Evolutionary conservation across 1,139 yeast genomes (phyloP).

Genomic region (Geotrichum citri-aurantii): DNA sequence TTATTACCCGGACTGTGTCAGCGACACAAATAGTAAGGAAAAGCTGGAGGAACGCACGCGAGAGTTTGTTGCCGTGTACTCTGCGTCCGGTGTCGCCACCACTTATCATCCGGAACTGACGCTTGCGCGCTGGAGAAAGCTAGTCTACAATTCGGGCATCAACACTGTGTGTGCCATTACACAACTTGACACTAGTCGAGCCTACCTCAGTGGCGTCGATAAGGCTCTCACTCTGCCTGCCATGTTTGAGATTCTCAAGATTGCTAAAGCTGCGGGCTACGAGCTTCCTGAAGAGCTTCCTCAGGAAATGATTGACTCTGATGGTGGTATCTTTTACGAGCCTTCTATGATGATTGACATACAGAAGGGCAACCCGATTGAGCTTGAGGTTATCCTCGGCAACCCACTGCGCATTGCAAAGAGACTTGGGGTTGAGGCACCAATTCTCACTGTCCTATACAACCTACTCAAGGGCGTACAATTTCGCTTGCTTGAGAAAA

Average conservation of each 20-base stretch:
- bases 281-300: slow-evolving; percentile 43
- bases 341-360: slow-evolving; percentile 75
- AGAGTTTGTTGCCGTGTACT: slow-evolving; percentile 48
- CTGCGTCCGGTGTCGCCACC: slow-evolving; percentile 43
- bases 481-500: slow-evolving; percentile 50
- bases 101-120: slow-evolving; percentile 38
- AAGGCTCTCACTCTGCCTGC: slow-evolving; percentile 45
- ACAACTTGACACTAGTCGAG: slow-evolving; percentile 53
- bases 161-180: slow-evolving; percentile 59
- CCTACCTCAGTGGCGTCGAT: slow-evolving; percentile 51
- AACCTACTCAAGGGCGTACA: slow-evolving; percentile 55
- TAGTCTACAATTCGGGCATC: slow-evolving; percentile 62
- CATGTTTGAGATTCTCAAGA: slow-evolving; percentile 55
- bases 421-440: slow-evolving; percentile 51
- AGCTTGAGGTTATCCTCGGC: slow-evolving; percentile 65
- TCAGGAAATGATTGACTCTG: slow-evolving; percentile 49
- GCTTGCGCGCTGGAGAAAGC: slow-evolving; percentile 57
- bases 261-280: slow-evolving; percentile 58
- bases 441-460: slow-evolving; percentile 53
- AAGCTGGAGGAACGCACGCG: slow-evolving; percentile 37
- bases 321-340: slow-evolving; percentile 58
- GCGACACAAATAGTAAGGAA: slow-evolving; percentile 33
- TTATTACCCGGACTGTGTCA: slow-evolving; percentile 36
- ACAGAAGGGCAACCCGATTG: slow-evolving; percentile 64
- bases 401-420: slow-evolving; percentile 61